These are phyloP conservation scores for Xylariaceae sp. DNA, from an alignment of 2,329 filamentous ascomycete genomes.

Conservation along the genomic window DNA sequence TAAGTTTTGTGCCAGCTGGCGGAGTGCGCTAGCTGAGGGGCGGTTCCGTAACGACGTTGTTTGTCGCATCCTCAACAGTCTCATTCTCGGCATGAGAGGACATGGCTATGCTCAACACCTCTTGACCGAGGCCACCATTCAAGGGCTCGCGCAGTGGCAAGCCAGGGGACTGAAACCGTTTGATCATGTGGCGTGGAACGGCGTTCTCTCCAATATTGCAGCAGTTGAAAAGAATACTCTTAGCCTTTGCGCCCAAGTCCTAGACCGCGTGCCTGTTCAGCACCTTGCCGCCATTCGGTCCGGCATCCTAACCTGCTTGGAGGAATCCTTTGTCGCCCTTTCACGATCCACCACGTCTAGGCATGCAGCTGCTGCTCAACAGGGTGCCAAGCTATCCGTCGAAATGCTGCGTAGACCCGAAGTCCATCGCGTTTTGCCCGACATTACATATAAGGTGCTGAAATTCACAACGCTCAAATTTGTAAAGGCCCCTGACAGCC, in stretches of 20 bases:
- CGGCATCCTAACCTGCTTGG: slow-evolving; percentile 22
- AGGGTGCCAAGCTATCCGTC: slow-evolving; percentile 23
- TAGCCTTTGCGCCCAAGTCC: slow-evolving; percentile 21
- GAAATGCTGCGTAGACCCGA: slow-evolving; percentile 9
- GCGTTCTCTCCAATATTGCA: slow-evolving; percentile 20
- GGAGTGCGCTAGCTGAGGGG: slow-evolving; percentile 10
- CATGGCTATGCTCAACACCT: slow-evolving; percentile 3
- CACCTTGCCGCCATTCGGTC: slow-evolving; percentile 12
- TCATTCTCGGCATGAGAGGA: slow-evolving; percentile 13
- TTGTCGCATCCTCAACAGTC: slow-evolving; percentile 14
- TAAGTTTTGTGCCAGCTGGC: slow-evolving; percentile 23
- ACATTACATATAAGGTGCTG: slow-evolving; percentile 16
- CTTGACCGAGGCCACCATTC: slow-evolving; percentile 21
- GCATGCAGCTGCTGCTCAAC: slow-evolving; percentile 15
- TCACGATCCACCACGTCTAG: background rate
- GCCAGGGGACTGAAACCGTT: background rate
- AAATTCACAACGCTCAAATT: slow-evolving; percentile 3
- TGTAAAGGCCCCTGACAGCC: too few species aligned
- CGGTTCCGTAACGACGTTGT: slow-evolving; percentile 16
- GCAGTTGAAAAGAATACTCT: slow-evolving; percentile 22
- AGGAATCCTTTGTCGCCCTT: slow-evolving; percentile 14
- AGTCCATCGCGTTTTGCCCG: slow-evolving; percentile 20
- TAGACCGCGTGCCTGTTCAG: slow-evolving; percentile 19
- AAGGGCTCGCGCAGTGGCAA: slow-evolving; percentile 12
- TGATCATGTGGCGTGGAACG: slow-evolving; percentile 19